A percentile compares a stretch with the other conserved stretches of the same genome.
Evolutionary conservation across 2,329 filamentous ascomycete genomes (phyloP).

Genomic region (Pseudocercospora cruenta): DNA sequence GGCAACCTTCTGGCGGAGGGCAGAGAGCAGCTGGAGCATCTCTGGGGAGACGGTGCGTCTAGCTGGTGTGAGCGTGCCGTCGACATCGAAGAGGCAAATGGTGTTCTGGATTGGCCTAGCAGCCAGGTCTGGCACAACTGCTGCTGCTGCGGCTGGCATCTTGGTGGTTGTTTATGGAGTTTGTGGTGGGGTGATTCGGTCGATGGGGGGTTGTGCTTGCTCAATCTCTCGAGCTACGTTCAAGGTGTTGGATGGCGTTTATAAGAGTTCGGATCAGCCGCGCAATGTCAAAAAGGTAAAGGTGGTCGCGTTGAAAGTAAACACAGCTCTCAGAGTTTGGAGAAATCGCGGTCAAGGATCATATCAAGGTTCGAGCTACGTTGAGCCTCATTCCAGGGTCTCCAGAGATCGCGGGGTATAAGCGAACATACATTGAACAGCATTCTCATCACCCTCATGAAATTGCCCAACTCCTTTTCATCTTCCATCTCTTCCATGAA

Average conservation of each 20-base stretch:
- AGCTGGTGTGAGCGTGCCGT: conserved; percentile 84
- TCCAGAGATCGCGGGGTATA: neutral
- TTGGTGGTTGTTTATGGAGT: conserved; percentile 6
- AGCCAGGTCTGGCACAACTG: conserved; percentile 72
- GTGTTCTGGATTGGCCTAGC: conserved; percentile 89
- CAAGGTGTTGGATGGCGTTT: neutral
- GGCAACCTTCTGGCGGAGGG: conserved; percentile 82
- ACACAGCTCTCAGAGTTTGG: neutral
- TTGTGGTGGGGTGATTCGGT: conserved; percentile 9
- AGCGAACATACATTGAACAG: neutral
- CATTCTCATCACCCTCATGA: neutral
- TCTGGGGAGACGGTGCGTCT: conserved; percentile 72
- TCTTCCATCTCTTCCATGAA: neutral
- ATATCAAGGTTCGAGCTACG: neutral
- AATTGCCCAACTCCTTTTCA: neutral
- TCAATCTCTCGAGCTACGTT: neutral
- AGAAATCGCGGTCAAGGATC: neutral
- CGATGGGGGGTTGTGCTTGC: neutral
- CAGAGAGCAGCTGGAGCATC: conserved; percentile 78
- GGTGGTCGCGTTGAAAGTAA: neutral
- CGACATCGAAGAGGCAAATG: conserved; percentile 94
- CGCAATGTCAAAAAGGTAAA: neutral
- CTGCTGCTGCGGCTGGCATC: conserved; percentile 39
- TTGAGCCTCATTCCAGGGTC: neutral
- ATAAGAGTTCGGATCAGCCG: neutral